A percentile compares a stretch with the other conserved stretches of the same genome.
Evolutionary conservation across 2,329 filamentous ascomycete species (phyloP).

Genomic region (Paecilomyces sp.): DNA sequence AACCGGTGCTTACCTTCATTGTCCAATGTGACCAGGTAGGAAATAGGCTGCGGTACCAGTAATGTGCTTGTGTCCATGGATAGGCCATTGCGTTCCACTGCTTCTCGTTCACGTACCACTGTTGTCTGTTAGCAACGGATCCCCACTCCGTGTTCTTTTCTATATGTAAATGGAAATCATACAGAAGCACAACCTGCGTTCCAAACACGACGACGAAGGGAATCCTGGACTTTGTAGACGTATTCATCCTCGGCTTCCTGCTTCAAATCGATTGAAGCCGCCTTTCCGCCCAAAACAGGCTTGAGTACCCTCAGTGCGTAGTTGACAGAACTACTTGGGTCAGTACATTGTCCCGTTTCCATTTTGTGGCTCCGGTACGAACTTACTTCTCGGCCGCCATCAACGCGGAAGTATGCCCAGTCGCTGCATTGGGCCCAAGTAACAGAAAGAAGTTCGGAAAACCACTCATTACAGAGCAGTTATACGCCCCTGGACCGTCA

Average conservation of each 20-base stretch:
- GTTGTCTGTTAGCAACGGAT: no score
- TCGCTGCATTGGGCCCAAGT: constrained; percentile 56
- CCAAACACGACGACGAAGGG: constrained; percentile 42
- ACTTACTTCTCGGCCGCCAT: constrained; percentile 50
- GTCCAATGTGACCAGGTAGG: constrained; percentile 20
- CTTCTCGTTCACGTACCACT: constrained; percentile 19
- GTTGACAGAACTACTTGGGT: constrained; percentile 39
- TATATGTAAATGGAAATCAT: constrained; percentile 13
- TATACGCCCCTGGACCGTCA: constrained; percentile 56
- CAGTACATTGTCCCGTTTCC: no score
- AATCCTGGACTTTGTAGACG: constrained; percentile 41
- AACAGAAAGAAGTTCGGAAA: constrained; percentile 62
- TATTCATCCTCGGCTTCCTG: constrained; percentile 41
- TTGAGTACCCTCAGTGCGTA: constrained; percentile 54
- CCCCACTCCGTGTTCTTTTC: no score
- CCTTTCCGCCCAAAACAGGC: constrained; percentile 43
- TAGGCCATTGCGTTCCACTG: constrained; percentile 19
- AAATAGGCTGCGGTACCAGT: constrained; percentile 20
- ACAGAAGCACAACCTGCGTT: constrained; percentile 44
- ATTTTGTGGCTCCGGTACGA: no score
- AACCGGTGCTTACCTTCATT: constrained; percentile 5
- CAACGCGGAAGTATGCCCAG: constrained; percentile 55
- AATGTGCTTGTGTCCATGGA: constrained; percentile 19
- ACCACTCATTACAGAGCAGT: constrained; percentile 49
- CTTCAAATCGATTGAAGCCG: constrained; percentile 41